Conservation (phyloP, 345 rosid species). For the Bruguiera sexangula region DNA sequence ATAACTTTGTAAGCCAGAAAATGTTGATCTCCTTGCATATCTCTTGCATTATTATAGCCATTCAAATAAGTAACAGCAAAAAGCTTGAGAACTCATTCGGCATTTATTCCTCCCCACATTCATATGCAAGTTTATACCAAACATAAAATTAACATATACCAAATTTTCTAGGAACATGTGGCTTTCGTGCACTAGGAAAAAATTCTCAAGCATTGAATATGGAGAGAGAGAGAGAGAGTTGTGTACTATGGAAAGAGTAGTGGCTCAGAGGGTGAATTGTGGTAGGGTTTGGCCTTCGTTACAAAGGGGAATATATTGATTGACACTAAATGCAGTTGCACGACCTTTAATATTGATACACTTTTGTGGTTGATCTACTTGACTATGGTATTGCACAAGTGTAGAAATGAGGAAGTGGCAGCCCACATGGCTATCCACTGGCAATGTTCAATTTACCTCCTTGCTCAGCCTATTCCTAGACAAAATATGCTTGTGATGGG, state of each 20-base stretch:
- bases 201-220: not conserved
- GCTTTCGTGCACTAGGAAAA: not conserved
- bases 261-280: conserved; percentile 12
- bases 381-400: too few species aligned
- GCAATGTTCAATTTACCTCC: not conserved
- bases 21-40: too few species aligned
- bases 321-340: conserved; percentile 24
- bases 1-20: too few species aligned
- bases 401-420: too few species aligned
- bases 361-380: conserved; percentile 1
- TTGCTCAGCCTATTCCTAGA: not conserved
- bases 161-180: too few species aligned
- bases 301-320: conserved; percentile 26
- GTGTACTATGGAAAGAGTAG: conserved; percentile 3
- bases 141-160: too few species aligned
- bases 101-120: too few species aligned
- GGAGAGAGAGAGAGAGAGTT: not conserved
- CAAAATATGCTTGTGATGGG: not conserved
- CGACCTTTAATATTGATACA: not conserved
- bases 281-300: conserved; percentile 17
- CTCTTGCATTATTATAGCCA: too few species aligned
- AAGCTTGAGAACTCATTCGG: too few species aligned
- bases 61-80: too few species aligned
- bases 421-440: too few species aligned
- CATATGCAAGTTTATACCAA: too few species aligned